Evolutionary conservation across 192 early-diverging fungal species (phyloP).

Genomic region (Umbelopsis vinacea): DNA sequence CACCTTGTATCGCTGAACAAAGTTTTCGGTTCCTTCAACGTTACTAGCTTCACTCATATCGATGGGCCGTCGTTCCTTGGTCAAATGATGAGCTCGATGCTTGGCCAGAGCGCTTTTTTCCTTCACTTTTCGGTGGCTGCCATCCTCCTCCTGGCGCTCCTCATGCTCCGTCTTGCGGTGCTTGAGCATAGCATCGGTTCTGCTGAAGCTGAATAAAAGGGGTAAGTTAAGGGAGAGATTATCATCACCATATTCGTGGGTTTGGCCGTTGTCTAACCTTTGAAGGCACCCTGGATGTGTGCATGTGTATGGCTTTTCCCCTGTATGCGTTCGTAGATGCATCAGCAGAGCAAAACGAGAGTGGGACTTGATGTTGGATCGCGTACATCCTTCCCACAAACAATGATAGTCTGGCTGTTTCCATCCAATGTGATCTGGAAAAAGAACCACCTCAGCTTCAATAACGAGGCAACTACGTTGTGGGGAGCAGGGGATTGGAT

Average conservation of each 20-base stretch:
- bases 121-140: background rate
- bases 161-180: constrained; percentile 39
- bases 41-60: constrained; percentile 4
- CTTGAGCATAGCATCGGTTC: constrained; percentile 39
- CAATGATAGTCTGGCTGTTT: constrained; percentile 60
- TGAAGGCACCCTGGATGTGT: constrained; percentile 30
- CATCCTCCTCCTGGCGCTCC: constrained; percentile 4
- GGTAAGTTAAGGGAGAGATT: background rate
- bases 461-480: no score
- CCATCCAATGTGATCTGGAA: constrained; percentile 59
- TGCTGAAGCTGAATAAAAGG: constrained; percentile 35
- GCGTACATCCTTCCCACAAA: constrained; percentile 58
- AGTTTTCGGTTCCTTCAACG: constrained; percentile 5
- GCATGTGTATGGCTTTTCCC: constrained; percentile 63
- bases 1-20: constrained; percentile 35
- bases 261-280: constrained; percentile 28
- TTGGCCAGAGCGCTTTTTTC: constrained; percentile 14
- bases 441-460: background rate
- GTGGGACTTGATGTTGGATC: constrained; percentile 51
- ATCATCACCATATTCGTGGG: background rate
- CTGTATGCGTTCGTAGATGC: constrained; percentile 63
- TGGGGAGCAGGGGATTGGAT: background rate
- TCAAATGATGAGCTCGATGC: background rate
- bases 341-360: constrained; percentile 62
- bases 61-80: constrained; percentile 1